A percentile compares a stretch with the other conserved stretches of the same genome.
Evolutionary conservation across 805 yeast species (phyloP).

Genomic region (Hanseniaspora pseudoguilliermondii): DNA sequence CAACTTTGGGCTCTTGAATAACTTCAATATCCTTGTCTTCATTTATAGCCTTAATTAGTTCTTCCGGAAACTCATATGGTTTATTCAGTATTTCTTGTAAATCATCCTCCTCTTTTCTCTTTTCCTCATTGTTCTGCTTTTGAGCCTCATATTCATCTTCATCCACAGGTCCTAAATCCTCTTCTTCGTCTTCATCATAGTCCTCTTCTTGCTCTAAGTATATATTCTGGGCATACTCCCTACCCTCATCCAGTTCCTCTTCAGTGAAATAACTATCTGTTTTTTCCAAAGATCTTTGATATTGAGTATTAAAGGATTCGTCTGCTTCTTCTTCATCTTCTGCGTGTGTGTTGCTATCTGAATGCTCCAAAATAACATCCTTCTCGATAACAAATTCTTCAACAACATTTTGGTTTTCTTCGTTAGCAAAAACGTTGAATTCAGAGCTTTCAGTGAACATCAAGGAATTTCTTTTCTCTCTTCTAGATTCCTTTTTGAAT

Average conservation of each 20-base stretch:
- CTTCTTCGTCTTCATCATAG: background rate
- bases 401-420: background rate
- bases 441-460: background rate
- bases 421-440: background rate
- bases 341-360: background rate
- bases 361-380: background rate
- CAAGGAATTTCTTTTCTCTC: constrained; percentile 8
- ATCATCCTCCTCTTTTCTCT: background rate
- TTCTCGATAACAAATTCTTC: background rate
- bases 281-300: background rate
- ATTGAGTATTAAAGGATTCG: constrained; percentile 3
- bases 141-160: constrained; percentile 5
- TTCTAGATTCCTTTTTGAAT: constrained; percentile 20
- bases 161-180: constrained; percentile 9
- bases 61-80: constrained; percentile 6
- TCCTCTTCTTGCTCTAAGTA: constrained; percentile 2
- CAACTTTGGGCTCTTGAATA: constrained; percentile 25
- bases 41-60: constrained; percentile 5
- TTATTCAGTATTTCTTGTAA: constrained; percentile 1
- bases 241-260: constrained; percentile 2
- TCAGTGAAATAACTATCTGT: background rate
- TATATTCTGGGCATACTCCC: background rate
- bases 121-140: background rate
- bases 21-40: constrained; percentile 10
- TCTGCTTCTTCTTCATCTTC: constrained; percentile 12